Evolutionary conservation across 2,329 filamentous ascomycete species (phyloP), one percentile per base, ranked within the genome.

Genomic region (Sporothrix curviconia): DNA sequence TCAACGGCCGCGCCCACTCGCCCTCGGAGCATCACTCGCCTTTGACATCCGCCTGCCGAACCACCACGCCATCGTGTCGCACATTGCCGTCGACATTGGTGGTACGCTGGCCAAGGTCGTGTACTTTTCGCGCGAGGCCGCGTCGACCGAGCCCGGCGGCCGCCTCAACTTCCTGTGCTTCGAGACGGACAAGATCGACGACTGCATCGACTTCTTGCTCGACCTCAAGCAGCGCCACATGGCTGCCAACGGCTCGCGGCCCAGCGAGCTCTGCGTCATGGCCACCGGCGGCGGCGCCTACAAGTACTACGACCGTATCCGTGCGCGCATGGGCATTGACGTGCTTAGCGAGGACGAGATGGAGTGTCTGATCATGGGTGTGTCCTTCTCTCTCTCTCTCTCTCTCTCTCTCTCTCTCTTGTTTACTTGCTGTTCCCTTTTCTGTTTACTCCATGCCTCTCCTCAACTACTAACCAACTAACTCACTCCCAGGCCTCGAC

Each of bases 21-120:
- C 76, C 60, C 32, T 52, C 78, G 60, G 71, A 76, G 64, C 71
- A 79, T 66, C 71, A 82, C 70, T 90, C 70, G 91, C 89, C 58
- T 91, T 90, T 68, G 94, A 96, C 69, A 99, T 99, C 66, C 82
- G 94, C n/a, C 77, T 99, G 59, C 94, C 94, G 28, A 94, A 97
- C 72, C 94, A 99, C 73, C 96, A 90, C 12, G 88, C 89, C 11
- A 86, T 96, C 8, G 92, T 99, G 64, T 96, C 91, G 76, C 94
- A 99, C 76, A 90, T 99, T 65, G 94, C 94, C 55, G 87, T 96
- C 60, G 94, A 99, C 79, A 97, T 99, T 71, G 94, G 94, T 63
- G 94, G 94, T 64, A 95, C 92, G 15, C 79, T 99, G 34, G 92
- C 91, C 63, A 99, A 99, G 75, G 83, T 99, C 46, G 94, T 99